Evolutionary conservation across 2,329 filamentous ascomycete species (phyloP).

Genomic region (Phaeosphaeria sp.): DNA sequence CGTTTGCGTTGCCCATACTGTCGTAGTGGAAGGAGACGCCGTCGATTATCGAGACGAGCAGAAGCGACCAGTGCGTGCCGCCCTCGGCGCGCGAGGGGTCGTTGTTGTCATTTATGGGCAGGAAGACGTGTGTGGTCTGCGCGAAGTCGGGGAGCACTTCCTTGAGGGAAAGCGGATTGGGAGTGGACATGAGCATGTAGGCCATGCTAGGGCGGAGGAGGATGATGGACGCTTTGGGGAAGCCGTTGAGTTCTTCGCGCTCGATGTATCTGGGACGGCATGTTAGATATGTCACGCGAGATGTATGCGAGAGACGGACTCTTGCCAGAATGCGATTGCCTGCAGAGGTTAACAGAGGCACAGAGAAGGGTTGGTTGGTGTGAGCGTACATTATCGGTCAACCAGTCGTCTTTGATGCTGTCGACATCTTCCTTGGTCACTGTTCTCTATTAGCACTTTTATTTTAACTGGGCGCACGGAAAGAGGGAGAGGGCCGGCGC

Average conservation of each 20-base stretch:
- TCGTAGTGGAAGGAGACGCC: constrained; percentile 97
- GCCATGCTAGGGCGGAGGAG: constrained; percentile 93
- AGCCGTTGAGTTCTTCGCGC: constrained; percentile 81
- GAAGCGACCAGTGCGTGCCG: constrained; percentile 91
- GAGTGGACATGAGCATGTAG: constrained; percentile 83
- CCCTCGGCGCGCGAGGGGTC: constrained; percentile 82
- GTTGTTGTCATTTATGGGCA: constrained; percentile 92
- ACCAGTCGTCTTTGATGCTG: constrained; percentile 88
- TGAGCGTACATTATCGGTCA: constrained; percentile 83
- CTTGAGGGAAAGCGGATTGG: constrained; percentile 62
- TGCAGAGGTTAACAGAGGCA: constrained; percentile 44
- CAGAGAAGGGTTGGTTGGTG: neutral
- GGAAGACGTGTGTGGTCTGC: constrained; percentile 87
- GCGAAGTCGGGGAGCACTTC: constrained; percentile 82
- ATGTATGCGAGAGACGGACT: constrained; percentile 60
- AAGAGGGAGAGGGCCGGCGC: constrained; percentile 21
- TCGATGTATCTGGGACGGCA: constrained; percentile 72
- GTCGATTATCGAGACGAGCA: constrained; percentile 88
- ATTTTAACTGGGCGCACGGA: neutral
- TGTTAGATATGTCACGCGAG: constrained; percentile 3
- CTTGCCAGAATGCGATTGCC: constrained; percentile 98
- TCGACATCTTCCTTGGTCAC: constrained; percentile 91
- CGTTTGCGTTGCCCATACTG: constrained; percentile 78
- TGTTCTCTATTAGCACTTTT: constrained; percentile 48
- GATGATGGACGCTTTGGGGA: constrained; percentile 83